Percentiles rank a stretch among this genome's conserved stretches.
Conservation (phyloP, 2,329 filamentous ascomycete genomes). For the Didymella exigua region DNA sequence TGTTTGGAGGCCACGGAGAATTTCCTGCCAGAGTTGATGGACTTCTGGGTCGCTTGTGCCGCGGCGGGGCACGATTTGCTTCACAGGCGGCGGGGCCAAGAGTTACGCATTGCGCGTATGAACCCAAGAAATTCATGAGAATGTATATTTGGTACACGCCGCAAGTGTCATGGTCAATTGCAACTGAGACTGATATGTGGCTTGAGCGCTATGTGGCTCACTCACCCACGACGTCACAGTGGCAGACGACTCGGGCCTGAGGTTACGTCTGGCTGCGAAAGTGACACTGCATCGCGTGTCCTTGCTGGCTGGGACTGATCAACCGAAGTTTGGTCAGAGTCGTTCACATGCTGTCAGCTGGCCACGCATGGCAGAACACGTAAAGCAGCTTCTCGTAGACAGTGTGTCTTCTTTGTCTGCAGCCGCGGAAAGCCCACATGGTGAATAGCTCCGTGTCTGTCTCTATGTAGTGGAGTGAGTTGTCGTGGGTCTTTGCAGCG, state of each 20-base stretch:
- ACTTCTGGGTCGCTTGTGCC: neutral
- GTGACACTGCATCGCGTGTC: constrained; percentile 4
- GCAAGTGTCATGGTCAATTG: neutral
- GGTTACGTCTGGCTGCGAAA: constrained; percentile 9
- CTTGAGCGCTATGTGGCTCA: neutral
- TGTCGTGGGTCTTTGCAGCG: neutral
- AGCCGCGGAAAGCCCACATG: neutral
- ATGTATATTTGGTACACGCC: neutral
- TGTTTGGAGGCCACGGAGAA: neutral
- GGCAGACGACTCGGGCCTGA: neutral
- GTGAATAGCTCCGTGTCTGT: neutral
- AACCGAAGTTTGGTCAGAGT: neutral
- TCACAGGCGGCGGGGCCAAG: neutral
- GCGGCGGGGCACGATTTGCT: neutral
- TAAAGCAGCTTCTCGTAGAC: neutral
- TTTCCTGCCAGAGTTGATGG: neutral
- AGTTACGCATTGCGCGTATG: neutral
- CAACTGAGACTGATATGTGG: neutral
- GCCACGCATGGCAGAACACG: neutral
- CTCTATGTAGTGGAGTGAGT: neutral
- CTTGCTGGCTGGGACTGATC: constrained; percentile 1
- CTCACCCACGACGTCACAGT: constrained; percentile 1
- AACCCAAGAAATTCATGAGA: neutral
- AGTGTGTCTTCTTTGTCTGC: neutral
- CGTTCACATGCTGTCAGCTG: constrained; percentile 1